Percentiles rank a stretch among this genome's conserved stretches.
Evolutionary conservation across 805 yeast species (phyloP).

Genomic region (Yamadazyma takamatsuzukensis): DNA sequence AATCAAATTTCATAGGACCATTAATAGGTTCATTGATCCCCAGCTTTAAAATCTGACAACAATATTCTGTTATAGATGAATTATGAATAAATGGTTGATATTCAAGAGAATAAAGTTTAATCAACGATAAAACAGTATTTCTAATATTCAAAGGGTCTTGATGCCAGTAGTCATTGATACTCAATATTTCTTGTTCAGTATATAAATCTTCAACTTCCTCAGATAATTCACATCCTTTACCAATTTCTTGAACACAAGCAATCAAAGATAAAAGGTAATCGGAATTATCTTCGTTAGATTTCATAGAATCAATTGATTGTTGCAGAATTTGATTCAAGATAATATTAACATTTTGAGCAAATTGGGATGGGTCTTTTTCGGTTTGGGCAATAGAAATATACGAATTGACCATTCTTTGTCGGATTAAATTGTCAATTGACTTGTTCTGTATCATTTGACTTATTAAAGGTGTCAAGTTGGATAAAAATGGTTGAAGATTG

Average conservation of each 20-base stretch:
- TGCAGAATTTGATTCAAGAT: conserved; percentile 18
- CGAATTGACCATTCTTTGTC: conserved; percentile 60
- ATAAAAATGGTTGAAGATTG: conserved; percentile 38
- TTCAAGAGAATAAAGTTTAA: conserved; percentile 42
- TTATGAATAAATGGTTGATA: conserved; percentile 36
- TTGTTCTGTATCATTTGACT: conserved; percentile 43
- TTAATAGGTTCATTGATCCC: conserved; percentile 62
- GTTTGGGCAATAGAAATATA: conserved; percentile 61
- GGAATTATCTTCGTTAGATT: conserved; percentile 14
- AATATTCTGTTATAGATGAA: conserved; percentile 54
- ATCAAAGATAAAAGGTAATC: conserved; percentile 56
- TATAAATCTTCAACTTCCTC: conserved; percentile 45
- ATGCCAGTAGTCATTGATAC: conserved; percentile 40
- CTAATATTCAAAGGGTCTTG: conserved; percentile 47
- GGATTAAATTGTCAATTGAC: conserved; percentile 40
- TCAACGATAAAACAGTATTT: conserved; percentile 33
- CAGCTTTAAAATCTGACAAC: conserved; percentile 56
- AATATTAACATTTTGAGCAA: conserved; percentile 19
- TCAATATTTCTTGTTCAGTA: conserved; percentile 28
- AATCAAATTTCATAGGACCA: conserved; percentile 63
- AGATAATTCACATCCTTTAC: conserved; percentile 62
- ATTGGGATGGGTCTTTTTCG: conserved; percentile 33
- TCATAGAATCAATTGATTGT: conserved; percentile 4
- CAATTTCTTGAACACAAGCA: conserved; percentile 64
- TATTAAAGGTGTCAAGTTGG: conserved; percentile 47